Base-by-base conservation (phyloP, 345 rosid genomes). In the Aquilaria malaccensis region DNA sequence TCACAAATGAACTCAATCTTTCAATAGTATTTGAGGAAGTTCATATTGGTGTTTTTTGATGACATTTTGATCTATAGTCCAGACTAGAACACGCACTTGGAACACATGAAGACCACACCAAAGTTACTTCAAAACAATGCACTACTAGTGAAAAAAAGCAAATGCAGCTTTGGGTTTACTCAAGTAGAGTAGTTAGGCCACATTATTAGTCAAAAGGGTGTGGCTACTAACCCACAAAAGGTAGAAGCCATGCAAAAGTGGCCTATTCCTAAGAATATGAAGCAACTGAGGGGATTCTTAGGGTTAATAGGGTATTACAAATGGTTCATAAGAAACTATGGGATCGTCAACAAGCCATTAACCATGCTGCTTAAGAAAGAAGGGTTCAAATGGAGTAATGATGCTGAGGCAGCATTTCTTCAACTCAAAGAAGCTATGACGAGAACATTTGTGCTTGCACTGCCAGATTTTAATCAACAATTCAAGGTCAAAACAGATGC, bases 301-400 rank as follows among this genome's bases (percentile, higher is more conserved):
- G 56, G 65, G 4, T 49, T 61, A 11, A 32, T 7, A 1, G 56
- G 65, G 9, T 61, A 61, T 12, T 61, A 61, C n/a, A 10, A 9
- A 1, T 49, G 45, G 46, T 61, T 61, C 11, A 12, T 61, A 46
- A 12, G 1, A 22, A 22, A 46, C 7, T 46, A 46, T 46, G 49
- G 49, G 49, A 12, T 46, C 12, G 1, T 46, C 12, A 12, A 0
- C 10, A 7, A 46, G 49, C 49, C 49, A 46, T 46, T 46, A 12
- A 46, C 49, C 12, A 6, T 12, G 7, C 7, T 46, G 7, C 12
- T 46, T 6, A 46, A 46, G 12, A 7, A 46, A 12, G 12, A 46
- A 7, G 12, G 12, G 7, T 46, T 46, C 12, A 46, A 6, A 12
- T 46, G 49, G 49, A 46, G 10, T 6, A 12, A 46, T 7, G 49